Base-by-base conservation (phyloP, 176 grass and related monocot genomes). In the Oryza nivara region DNA sequence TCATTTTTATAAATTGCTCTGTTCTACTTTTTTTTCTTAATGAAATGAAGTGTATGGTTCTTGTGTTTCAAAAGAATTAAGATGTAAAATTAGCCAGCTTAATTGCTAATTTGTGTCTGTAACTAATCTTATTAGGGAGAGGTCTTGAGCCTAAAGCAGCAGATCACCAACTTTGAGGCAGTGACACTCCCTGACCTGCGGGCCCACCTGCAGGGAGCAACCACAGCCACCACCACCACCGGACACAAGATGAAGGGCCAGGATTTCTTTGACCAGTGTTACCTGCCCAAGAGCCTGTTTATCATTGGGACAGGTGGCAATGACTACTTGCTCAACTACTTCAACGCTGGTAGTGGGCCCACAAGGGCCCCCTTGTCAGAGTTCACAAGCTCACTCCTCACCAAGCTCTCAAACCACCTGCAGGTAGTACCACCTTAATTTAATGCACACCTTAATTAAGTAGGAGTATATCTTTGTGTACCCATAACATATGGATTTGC, bases 311-410 rank as follows among this genome's bases (percentile, higher is more conserved):
- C 89, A 7, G 92, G 92, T 0, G 89, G 92, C 66, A 94, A 91
- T 15, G 92, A 94, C 58, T 94, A 89, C 67, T 52, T 91, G 46
- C 83, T 94, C 67, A 87, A 94, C 69, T 94, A 91, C 83, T 94
- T 91, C 83, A 30, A 58, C 38, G 38, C 78, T 22, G 54, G 48
- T 16, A 78, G 58, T 45, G 51, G 52, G 38, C 76, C 72, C 16
- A 5, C 14, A 3, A 43, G 30, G 63, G 48, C 82, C 1, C 9
- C 2, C 1, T 10, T 91, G 68, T 69, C 80, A 9, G 78, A 82
- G 19, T 94, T 91, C 86, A 94, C 92, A 15, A 7, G 74, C 2
- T 74, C 56, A 1, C 89, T 91, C 72, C 20, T 88, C 83, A 41
- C 67, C 63, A 71, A 71, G 60, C 54, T 94, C 47, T 86, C 92